Evolutionary conservation across 2,329 filamentous ascomycete genomes (phyloP).

Genomic region (Diplodia scrobiculata): DNA sequence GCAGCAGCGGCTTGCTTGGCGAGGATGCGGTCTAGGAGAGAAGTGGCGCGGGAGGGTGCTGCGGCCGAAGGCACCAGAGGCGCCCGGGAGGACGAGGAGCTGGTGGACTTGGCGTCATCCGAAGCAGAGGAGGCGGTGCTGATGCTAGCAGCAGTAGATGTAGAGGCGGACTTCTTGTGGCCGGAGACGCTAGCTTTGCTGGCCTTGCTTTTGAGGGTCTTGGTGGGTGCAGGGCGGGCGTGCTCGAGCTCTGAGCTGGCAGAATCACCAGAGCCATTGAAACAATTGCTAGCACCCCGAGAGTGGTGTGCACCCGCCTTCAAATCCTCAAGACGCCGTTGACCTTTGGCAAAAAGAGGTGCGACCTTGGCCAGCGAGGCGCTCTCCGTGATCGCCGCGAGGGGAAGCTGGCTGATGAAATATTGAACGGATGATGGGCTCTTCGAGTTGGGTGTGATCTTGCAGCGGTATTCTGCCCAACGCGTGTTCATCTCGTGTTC

Average conservation of each 20-base stretch:
- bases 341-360: conserved; percentile 65
- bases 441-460: conserved; percentile 48
- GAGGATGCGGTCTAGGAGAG: conserved; percentile 55
- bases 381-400: conserved; percentile 57
- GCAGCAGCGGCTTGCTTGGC: conserved; percentile 52
- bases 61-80: conserved; percentile 33
- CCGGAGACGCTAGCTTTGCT: conserved; percentile 15
- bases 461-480: conserved; percentile 50
- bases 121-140: conserved; percentile 7
- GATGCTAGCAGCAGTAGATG: background rate
- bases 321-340: conserved; percentile 68
- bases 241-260: background rate
- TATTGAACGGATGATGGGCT: conserved; percentile 49
- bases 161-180: conserved; percentile 5
- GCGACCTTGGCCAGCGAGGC: conserved; percentile 57
- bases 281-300: background rate
- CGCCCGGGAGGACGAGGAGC: conserved; percentile 29
- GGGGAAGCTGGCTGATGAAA: conserved; percentile 62
- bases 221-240: conserved; percentile 13
- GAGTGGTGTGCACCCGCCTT: conserved; percentile 59
- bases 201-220: conserved; percentile 2
- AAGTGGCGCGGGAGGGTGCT: conserved; percentile 45
- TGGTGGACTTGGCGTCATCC: conserved; percentile 21
- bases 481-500: conserved; percentile 50
- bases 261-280: background rate